phyloP scores from a whole-genome alignment of 345 rosid genomes.

The Bruguiera gymnorhiza region DNA sequence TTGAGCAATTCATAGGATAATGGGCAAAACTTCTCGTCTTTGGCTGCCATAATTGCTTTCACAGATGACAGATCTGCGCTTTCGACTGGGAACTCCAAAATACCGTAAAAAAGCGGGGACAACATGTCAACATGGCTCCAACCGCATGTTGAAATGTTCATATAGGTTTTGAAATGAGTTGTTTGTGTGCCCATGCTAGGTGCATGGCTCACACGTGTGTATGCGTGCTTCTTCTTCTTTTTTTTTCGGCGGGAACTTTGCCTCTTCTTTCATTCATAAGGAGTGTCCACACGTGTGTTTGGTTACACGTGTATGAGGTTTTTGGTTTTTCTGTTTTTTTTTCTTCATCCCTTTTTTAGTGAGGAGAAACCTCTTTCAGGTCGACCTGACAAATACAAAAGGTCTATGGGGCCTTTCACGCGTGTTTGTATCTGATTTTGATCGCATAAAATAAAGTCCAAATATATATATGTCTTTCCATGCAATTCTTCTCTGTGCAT shows the following conservation, averaged over 20 bases:
- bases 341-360: neutral
- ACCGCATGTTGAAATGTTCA: conserved; percentile 1
- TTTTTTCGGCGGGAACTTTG: conserved; percentile 44
- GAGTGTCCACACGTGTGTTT: conserved; percentile 27
- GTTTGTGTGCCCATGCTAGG: conserved; percentile 27
- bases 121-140: conserved; percentile 6
- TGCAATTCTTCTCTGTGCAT: conserved; percentile 2
- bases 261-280: conserved; percentile 11
- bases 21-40: conserved; percentile 10
- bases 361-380: conserved; percentile 34
- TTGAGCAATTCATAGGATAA: conserved; percentile 5
- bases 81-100: conserved; percentile 4
- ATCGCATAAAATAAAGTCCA: conserved; percentile 23
- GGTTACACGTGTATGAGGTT: conserved; percentile 24
- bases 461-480: neutral
- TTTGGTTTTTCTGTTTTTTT: neutral
- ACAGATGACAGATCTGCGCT: conserved; percentile 11
- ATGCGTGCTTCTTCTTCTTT: conserved; percentile 23
- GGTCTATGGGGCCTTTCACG: conserved; percentile 53
- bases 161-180: conserved; percentile 22
- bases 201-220: conserved; percentile 40
- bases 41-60: conserved; percentile 10
- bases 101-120: no score
- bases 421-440: conserved; percentile 32
- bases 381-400: conserved; percentile 32